phyloP scores from a whole-genome alignment of 805 yeast species.

The Nakazawaea anatomiae region DNA sequence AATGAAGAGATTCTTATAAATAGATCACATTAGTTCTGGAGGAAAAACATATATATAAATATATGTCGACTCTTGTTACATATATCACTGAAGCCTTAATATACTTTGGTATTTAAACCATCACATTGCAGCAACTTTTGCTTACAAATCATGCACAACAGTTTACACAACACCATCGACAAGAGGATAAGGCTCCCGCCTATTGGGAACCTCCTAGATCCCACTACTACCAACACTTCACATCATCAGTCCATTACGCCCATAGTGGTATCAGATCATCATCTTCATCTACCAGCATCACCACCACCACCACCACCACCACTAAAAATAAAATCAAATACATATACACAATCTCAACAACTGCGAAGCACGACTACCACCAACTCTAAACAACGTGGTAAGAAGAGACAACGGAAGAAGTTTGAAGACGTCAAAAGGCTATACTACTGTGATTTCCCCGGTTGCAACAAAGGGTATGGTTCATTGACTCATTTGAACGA shows the following conservation, averaged over 20 bases:
- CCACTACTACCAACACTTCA: neutral
- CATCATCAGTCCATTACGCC: neutral
- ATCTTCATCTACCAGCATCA: neutral
- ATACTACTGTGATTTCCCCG: slow-evolving; percentile 34
- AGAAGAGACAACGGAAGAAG: slow-evolving; percentile 35
- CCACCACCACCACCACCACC: neutral
- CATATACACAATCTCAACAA: neutral
- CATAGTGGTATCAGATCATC: neutral
- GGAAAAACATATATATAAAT: too few species aligned
- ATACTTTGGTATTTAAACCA: neutral
- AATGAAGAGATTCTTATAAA: too few species aligned
- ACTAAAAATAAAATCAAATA: neutral
- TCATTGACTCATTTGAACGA: slow-evolving; percentile 45
- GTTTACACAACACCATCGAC: neutral
- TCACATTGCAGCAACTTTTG: neutral
- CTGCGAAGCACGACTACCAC: neutral
- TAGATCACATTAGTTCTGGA: too few species aligned
- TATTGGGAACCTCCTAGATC: neutral
- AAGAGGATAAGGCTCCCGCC: neutral
- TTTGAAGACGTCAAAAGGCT: slow-evolving; percentile 43
- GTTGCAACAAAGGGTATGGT: slow-evolving; percentile 42
- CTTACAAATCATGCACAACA: neutral
- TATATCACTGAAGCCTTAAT: too few species aligned
- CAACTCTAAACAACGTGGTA: neutral
- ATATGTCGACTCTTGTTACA: too few species aligned